Percentiles rank a stretch among this genome's conserved stretches.
Conservation (phyloP, 106 monocot genomes). For the Apostasia ramifera region DNA sequence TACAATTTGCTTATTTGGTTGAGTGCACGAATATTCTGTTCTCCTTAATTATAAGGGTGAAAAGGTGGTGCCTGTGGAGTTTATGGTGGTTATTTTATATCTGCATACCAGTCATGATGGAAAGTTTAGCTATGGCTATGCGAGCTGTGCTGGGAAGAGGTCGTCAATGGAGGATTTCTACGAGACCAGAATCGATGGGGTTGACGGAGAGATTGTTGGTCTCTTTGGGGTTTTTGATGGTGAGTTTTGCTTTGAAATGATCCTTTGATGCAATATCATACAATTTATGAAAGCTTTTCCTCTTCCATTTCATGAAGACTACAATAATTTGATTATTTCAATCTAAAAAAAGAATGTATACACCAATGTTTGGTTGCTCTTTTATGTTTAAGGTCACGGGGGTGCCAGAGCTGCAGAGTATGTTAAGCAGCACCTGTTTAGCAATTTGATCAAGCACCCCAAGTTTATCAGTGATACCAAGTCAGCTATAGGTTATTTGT, state of each 20-base stretch:
- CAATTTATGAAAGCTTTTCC: background rate
- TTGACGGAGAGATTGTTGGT: constrained; percentile 47
- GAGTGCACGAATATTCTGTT: background rate
- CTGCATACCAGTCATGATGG: constrained; percentile 27
- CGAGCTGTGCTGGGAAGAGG: constrained; percentile 48
- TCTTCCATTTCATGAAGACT: too few species aligned
- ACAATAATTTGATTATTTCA: background rate
- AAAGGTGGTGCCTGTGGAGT: background rate
- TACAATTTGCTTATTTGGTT: background rate
- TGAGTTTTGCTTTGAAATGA: constrained; percentile 8
- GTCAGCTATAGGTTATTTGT: constrained; percentile 52
- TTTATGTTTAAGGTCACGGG: constrained; percentile 42
- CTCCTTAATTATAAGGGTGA: background rate
- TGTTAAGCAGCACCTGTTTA: constrained; percentile 64
- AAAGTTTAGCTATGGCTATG: constrained; percentile 57
- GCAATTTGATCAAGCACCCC: constrained; percentile 67
- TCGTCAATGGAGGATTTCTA: constrained; percentile 60
- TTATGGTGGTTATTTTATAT: constrained; percentile 1
- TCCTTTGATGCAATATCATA: background rate
- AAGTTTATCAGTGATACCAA: constrained; percentile 63
- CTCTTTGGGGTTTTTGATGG: constrained; percentile 64
- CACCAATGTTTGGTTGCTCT: background rate
- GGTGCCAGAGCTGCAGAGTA: constrained; percentile 69
- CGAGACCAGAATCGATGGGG: constrained; percentile 39
- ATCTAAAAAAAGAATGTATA: too few species aligned